A percentile compares a stretch with the other conserved stretches of the same genome.
phyloP scores from a whole-genome alignment of 176 grass and related monocot genomes.

The Chrysopogon serrulatus region DNA sequence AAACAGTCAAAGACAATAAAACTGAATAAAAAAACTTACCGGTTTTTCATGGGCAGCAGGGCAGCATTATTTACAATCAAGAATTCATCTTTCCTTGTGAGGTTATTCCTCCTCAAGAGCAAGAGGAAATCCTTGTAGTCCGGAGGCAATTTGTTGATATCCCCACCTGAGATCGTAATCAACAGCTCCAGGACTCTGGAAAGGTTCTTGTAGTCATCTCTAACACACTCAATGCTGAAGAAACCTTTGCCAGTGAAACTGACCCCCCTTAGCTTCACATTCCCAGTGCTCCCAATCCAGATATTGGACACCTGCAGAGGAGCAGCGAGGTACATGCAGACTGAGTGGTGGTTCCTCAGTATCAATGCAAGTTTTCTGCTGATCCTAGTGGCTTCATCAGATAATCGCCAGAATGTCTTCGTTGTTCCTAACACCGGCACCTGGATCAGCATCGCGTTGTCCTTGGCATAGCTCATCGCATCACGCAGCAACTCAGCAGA shows the following conservation, averaged over 20 bases:
- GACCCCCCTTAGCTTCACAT: not conserved
- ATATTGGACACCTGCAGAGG: not conserved
- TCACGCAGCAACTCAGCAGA: not conserved
- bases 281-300: not conserved
- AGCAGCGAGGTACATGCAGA: not conserved
- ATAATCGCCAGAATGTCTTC: not conserved
- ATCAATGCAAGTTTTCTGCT: not conserved
- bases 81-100: not conserved
- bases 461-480: not conserved
- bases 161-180: not conserved
- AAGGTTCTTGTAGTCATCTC: not conserved
- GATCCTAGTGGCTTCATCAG: not conserved
- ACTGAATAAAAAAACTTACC: not conserved
- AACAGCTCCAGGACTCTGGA: not conserved
- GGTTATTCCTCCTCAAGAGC: not conserved
- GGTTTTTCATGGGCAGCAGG: not conserved
- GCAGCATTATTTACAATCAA: not conserved
- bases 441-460: not conserved
- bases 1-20: not conserved
- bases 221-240: not conserved
- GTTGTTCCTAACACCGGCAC: not conserved
- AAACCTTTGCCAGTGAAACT: not conserved
- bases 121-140: not conserved
- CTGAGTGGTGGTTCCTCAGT: not conserved
- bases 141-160: not conserved